Evolutionary conservation across 192 early-diverging fungal species (phyloP).

Genomic region (Dissophora ornata): DNA sequence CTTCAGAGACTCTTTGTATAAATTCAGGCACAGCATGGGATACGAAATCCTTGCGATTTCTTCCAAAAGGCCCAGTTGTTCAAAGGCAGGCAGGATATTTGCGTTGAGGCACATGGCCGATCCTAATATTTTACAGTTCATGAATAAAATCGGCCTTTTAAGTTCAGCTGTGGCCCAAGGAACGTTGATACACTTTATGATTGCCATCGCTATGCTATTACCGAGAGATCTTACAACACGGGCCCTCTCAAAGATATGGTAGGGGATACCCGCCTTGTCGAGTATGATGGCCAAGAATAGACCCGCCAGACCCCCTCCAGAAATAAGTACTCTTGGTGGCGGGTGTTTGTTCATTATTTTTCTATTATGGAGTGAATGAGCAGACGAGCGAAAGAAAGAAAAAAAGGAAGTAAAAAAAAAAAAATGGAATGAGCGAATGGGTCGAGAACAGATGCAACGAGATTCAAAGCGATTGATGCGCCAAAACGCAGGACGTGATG

Average conservation of each 20-base stretch:
- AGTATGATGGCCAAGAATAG: slow-evolving; percentile 3
- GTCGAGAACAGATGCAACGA: too few species aligned
- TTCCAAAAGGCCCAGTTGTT: not conserved
- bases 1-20: slow-evolving; percentile 1
- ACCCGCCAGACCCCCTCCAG: not conserved
- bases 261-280: slow-evolving; percentile 2
- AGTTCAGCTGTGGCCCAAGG: too few species aligned
- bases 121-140: not conserved
- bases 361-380: not conserved
- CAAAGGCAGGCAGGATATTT: not conserved
- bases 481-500: too few species aligned
- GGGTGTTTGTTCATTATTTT: not conserved
- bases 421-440: too few species aligned
- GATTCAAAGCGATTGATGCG: too few species aligned
- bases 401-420: too few species aligned
- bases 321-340: slow-evolving; percentile 11
- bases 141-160: not conserved
- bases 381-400: too few species aligned
- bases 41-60: not conserved
- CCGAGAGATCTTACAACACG: not conserved
- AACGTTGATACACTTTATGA: not conserved
- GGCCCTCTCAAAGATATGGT: slow-evolving; percentile 2
- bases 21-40: not conserved
- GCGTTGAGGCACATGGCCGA: not conserved
- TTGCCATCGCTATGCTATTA: not conserved